Percentiles rank a stretch among this genome's conserved stretches.
These are phyloP conservation scores for Panicum hallii DNA, from an alignment of 202 grass and related monocot species.

Conservation along the genomic window DNA sequence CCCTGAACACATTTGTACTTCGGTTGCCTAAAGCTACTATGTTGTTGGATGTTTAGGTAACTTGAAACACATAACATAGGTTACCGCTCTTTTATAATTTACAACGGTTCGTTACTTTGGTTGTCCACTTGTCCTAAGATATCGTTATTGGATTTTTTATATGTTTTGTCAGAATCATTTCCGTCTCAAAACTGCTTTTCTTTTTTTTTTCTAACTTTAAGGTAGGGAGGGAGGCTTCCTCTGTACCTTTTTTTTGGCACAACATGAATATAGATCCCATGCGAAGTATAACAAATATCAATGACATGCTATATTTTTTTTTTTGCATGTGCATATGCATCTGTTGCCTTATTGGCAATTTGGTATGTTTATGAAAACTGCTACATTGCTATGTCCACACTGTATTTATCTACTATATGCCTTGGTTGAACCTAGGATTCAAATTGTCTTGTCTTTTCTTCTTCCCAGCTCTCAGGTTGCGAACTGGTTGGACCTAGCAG, in stretches of 20 bases:
- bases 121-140: too few relatives aligned
- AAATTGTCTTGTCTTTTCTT: not conserved
- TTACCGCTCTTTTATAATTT: too few relatives aligned
- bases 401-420: not conserved
- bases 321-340: not conserved
- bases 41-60: too few relatives aligned
- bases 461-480: not conserved
- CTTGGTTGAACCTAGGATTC: not conserved
- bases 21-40: too few relatives aligned
- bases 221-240: not conserved
- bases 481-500: not conserved
- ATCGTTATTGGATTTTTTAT: too few relatives aligned
- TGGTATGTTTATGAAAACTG: not conserved
- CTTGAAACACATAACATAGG: too few relatives aligned
- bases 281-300: not conserved
- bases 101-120: too few relatives aligned
- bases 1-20: too few relatives aligned
- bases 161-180: too few relatives aligned
- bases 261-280: not conserved
- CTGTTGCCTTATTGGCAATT: not conserved
- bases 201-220: too few relatives aligned
- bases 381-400: not conserved
- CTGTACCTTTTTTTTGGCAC: not conserved
- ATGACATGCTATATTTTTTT: not conserved
- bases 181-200: too few relatives aligned